Conservation (phyloP, 495 filamentous ascomycete genomes). For the Penicillium maclennaniae region DNA sequence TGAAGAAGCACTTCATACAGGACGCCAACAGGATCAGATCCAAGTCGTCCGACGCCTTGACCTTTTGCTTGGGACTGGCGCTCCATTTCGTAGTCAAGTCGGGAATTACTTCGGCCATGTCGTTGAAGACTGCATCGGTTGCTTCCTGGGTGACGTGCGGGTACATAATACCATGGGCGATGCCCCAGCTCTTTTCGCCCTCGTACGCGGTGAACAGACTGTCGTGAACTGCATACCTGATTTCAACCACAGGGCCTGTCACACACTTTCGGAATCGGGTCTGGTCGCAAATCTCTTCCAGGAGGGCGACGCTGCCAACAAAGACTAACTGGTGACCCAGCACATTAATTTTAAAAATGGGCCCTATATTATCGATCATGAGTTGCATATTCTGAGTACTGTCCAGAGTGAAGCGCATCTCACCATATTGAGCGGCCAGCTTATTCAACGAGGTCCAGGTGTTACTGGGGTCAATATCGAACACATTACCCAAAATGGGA, state of each 20-base stretch:
- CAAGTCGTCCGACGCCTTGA: slow-evolving; percentile 64
- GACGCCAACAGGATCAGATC: slow-evolving; percentile 69
- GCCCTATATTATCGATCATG: slow-evolving; percentile 39
- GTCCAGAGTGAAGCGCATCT: slow-evolving; percentile 5
- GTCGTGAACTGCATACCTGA: slow-evolving; percentile 61
- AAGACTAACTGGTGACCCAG: slow-evolving; percentile 50
- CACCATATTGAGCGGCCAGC: slow-evolving; percentile 62
- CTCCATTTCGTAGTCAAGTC: slow-evolving; percentile 72
- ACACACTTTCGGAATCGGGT: slow-evolving; percentile 65
- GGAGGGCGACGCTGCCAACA: slow-evolving; percentile 51
- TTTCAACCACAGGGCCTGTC: slow-evolving; percentile 52
- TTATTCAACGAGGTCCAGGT: slow-evolving; percentile 59
- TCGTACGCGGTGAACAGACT: slow-evolving; percentile 68
- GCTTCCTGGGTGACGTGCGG: slow-evolving; percentile 37
- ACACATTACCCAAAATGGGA: slow-evolving; percentile 67
- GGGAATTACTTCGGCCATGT: slow-evolving; percentile 64
- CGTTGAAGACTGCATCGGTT: slow-evolving; percentile 31
- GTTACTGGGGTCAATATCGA: slow-evolving; percentile 57
- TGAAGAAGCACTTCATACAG: slow-evolving; percentile 60
- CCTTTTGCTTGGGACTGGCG: slow-evolving; percentile 40
- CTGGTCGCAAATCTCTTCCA: slow-evolving; percentile 71
- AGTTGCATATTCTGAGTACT: slow-evolving; percentile 9
- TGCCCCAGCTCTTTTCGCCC: slow-evolving; percentile 62
- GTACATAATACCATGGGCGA: slow-evolving; percentile 66
- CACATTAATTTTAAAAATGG: slow-evolving; percentile 66